Percentiles rank a stretch among this genome's conserved stretches.
phyloP scores from a whole-genome alignment of 129 eudicot genomes.

The Flaveria linearis region DNA sequence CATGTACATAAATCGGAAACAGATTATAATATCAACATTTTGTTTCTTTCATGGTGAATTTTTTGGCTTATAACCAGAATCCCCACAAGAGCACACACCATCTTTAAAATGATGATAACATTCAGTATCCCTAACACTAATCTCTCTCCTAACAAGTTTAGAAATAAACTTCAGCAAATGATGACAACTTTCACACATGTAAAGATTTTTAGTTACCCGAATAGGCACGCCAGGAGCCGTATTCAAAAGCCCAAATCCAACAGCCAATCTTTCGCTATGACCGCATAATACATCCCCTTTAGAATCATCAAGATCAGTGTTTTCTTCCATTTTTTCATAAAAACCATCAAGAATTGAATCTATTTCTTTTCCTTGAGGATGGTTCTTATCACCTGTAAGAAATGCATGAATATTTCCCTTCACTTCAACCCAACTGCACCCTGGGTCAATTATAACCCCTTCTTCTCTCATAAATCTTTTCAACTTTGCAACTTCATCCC shows the following conservation, averaged over 20 bases:
- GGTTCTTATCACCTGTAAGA: conserved; percentile 68
- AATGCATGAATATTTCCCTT: conserved; percentile 87
- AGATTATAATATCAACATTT: conserved; percentile 18
- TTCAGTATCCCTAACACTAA: conserved; percentile 79
- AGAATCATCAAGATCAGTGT: conserved; percentile 39
- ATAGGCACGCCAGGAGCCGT: conserved; percentile 85
- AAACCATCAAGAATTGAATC: conserved; percentile 59
- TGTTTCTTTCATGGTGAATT: conserved; percentile 19
- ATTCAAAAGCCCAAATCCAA: conserved; percentile 82
- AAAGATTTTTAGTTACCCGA: conserved; percentile 78
- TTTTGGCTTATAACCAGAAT: conserved; percentile 56
- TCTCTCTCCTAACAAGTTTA: conserved; percentile 77
- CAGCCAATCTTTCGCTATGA: conserved; percentile 81
- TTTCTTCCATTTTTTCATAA: conserved; percentile 68
- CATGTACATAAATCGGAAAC: conserved; percentile 19
- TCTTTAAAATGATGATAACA: conserved; percentile 77
- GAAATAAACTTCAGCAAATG: conserved; percentile 64
- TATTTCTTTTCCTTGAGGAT: conserved; percentile 68
- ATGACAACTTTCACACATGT: conserved; percentile 82
- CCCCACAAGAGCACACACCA: conserved; percentile 88
- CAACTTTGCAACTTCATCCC: conserved; percentile 72
- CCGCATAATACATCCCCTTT: conserved; percentile 79
- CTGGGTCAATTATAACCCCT: conserved; percentile 74
- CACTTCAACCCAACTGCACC: conserved; percentile 98
- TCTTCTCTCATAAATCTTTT: conserved; percentile 65